These are phyloP conservation scores for Cokeromyces recurvatus DNA, from an alignment of 371 early-diverging fungal genomes.

Conservation along the genomic window DNA sequence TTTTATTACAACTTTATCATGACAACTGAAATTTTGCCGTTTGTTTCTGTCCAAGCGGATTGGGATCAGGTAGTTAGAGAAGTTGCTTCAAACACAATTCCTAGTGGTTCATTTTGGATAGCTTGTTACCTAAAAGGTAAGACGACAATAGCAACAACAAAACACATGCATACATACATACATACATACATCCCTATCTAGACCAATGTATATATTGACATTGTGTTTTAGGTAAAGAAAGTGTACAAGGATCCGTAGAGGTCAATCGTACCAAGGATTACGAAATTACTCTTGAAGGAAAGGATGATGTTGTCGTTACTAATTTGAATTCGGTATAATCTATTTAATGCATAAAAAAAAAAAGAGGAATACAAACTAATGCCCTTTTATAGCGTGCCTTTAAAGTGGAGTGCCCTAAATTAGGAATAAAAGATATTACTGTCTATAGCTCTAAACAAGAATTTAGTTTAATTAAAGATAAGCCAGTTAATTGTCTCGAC, in stretches of 20 bases:
- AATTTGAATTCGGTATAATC: constrained; percentile 30
- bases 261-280: constrained; percentile 3
- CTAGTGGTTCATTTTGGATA: constrained; percentile 46
- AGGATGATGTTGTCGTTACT: constrained; percentile 16
- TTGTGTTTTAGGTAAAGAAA: constrained; percentile 12
- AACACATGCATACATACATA: background rate
- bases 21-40: constrained; percentile 19
- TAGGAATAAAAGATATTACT: constrained; percentile 2
- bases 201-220: no score
- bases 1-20: background rate
- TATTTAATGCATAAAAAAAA: no score
- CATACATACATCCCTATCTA: no score
- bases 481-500: constrained; percentile 43
- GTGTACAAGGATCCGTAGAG: constrained; percentile 13
- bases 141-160: background rate
- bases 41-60: constrained; percentile 39
- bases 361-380: no score
- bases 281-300: constrained; percentile 12
- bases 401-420: constrained; percentile 25
- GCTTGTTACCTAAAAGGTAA: constrained; percentile 50
- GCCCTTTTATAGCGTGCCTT: constrained; percentile 49
- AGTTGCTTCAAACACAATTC: constrained; percentile 18
- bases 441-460: constrained; percentile 7
- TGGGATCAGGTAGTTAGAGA: constrained; percentile 37
- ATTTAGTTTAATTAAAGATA: background rate